Conservation (phyloP, 179 eudicot species). For the Corrigiola litoralis region DNA sequence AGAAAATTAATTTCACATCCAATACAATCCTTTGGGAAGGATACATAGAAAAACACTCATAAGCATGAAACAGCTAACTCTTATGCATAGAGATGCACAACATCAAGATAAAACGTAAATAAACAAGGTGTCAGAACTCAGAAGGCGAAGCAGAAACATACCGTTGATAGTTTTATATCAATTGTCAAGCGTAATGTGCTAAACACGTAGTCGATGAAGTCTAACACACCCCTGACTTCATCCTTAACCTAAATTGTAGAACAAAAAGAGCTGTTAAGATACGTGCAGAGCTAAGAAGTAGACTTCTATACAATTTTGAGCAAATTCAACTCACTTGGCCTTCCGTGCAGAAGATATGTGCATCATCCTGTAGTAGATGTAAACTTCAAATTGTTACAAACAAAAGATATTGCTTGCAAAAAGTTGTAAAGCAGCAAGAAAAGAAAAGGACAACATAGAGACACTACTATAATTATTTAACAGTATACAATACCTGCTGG, state of each 20-base stretch:
- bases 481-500: constrained; percentile 65
- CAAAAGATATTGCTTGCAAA: background rate
- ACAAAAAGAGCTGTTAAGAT: constrained; percentile 3
- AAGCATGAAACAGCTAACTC: too few relatives aligned
- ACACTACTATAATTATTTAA: too few relatives aligned
- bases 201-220: constrained; percentile 62
- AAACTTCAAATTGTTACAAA: constrained; percentile 4
- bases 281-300: background rate
- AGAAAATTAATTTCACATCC: background rate
- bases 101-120: too few relatives aligned
- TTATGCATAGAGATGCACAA: too few relatives aligned
- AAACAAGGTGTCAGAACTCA: too few relatives aligned
- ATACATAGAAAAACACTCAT: too few relatives aligned
- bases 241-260: constrained; percentile 76
- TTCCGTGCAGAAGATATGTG: constrained; percentile 94
- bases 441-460: background rate
- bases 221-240: constrained; percentile 74
- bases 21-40: background rate
- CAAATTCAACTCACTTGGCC: constrained; percentile 59
- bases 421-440: background rate
- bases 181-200: constrained; percentile 74
- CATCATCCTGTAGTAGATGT: constrained; percentile 76
- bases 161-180: constrained; percentile 89
- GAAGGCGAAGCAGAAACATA: constrained; percentile 30
- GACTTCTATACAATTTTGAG: background rate